These are phyloP conservation scores for Austroboletus novae-zelandiae DNA, from an alignment of 1,284 basidiomycete species.

Conservation along the genomic window DNA sequence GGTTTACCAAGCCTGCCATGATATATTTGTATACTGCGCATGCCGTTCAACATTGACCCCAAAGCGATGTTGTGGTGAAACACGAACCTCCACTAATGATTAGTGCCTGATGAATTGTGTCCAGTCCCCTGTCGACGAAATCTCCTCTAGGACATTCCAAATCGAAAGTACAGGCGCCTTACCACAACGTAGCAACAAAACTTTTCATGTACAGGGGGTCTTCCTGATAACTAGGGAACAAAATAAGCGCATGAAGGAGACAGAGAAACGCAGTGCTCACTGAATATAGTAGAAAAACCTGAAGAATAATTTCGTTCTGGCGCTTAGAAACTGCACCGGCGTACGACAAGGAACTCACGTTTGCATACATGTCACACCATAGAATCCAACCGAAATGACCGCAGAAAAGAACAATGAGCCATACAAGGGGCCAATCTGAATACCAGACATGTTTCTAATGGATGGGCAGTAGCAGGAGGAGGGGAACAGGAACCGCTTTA, in stretches of 20 bases:
- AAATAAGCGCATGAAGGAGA: background rate
- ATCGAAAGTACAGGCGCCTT: background rate
- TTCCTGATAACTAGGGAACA: slow-evolving; percentile 1
- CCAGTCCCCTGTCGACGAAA: background rate
- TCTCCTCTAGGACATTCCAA: background rate
- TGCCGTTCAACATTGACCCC: background rate
- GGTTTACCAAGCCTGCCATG: slow-evolving; percentile 1
- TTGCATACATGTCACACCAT: slow-evolving; percentile 5
- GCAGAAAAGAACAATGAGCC: slow-evolving; percentile 2
- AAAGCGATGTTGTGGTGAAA: background rate
- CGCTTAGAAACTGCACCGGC: background rate
- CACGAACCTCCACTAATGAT: slow-evolving; percentile 5
- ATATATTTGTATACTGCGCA: slow-evolving; percentile 1
- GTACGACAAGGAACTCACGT: background rate
- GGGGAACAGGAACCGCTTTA: background rate
- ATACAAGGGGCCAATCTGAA: background rate
- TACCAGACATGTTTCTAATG: background rate
- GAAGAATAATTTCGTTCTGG: background rate
- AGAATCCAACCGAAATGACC: slow-evolving; percentile 1
- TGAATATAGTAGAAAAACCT: slow-evolving; percentile 7
- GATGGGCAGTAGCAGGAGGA: background rate
- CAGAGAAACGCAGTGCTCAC: background rate
- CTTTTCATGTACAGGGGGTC: background rate
- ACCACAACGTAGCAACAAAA: slow-evolving; percentile 1
- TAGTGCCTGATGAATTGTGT: slow-evolving; percentile 3